These are phyloP conservation scores for Citrus cavaleriei DNA, from an alignment of 345 rosid species.

Conservation along the genomic window DNA sequence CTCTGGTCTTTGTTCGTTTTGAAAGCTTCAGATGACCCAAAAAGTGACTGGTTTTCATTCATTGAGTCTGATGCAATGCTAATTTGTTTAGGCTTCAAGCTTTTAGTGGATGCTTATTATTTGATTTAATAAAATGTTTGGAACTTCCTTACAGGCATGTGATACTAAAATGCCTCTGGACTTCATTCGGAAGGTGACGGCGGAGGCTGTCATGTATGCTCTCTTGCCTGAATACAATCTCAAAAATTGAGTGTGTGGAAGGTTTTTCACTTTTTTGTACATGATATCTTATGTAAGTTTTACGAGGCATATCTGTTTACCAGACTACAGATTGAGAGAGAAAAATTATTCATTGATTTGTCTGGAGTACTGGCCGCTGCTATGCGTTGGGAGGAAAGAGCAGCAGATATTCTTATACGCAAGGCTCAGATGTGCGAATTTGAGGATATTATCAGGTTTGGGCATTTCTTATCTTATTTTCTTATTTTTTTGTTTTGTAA, in stretches of 20 bases:
- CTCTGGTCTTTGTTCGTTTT: background rate
- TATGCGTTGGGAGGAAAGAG: slow-evolving; percentile 68
- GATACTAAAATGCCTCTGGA: slow-evolving; percentile 48
- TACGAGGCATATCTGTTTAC: slow-evolving; percentile 12
- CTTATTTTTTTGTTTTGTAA: background rate
- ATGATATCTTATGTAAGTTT: background rate
- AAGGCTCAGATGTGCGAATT: slow-evolving; percentile 63
- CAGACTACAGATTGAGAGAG: slow-evolving; percentile 71
- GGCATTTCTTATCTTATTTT: background rate
- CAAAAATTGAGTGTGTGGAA: background rate
- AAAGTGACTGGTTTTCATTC: background rate
- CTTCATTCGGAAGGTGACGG: slow-evolving; percentile 51
- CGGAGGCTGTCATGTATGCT: slow-evolving; percentile 61
- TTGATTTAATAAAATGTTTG: background rate
- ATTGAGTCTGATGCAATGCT: background rate
- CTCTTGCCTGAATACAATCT: slow-evolving; percentile 19
- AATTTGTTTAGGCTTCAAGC: background rate
- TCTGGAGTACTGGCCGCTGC: slow-evolving; percentile 56
- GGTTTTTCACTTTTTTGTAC: background rate
- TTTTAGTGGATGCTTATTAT: background rate
- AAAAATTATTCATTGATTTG: slow-evolving; percentile 49
- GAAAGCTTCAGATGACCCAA: background rate
- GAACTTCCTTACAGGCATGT: slow-evolving; percentile 44
- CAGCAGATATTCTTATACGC: slow-evolving; percentile 43
- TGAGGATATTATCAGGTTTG: slow-evolving; percentile 70